phyloP scores from a whole-genome alignment of 352 stramenopile species.

The Globisporangium parvum region DNA sequence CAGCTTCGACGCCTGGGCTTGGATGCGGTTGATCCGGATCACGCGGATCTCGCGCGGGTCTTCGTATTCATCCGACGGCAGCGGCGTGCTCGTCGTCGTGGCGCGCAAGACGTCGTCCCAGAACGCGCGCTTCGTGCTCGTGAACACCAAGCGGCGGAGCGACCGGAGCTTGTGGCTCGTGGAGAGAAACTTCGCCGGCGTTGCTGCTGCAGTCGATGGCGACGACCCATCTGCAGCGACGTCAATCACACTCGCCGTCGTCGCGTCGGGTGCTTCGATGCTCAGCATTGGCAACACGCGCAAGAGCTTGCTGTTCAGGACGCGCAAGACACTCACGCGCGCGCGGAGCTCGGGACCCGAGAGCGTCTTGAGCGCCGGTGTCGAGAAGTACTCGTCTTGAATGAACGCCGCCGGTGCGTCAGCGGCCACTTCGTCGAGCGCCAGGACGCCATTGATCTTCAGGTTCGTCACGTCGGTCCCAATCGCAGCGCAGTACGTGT shows the following conservation, averaged over 20 bases:
- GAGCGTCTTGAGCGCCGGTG: slow-evolving; percentile 51
- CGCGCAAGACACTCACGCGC: slow-evolving; percentile 87
- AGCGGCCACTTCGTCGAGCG: slow-evolving; percentile 20
- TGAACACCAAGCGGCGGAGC: slow-evolving; percentile 82
- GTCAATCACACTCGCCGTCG: slow-evolving; percentile 35
- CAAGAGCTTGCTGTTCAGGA: slow-evolving; percentile 89
- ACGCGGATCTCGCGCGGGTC: slow-evolving; percentile 96
- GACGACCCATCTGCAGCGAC: slow-evolving; percentile 19
- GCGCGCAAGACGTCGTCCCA: slow-evolving; percentile 91
- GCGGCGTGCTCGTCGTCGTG: slow-evolving; percentile 95
- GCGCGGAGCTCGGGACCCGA: slow-evolving; percentile 79
- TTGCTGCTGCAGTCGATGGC: neutral
- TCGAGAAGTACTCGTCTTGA: slow-evolving; percentile 67
- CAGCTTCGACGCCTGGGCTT: slow-evolving; percentile 83
- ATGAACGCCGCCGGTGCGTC: slow-evolving; percentile 29
- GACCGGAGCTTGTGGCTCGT: slow-evolving; percentile 70
- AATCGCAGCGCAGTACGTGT: slow-evolving; percentile 70
- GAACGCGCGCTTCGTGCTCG: slow-evolving; percentile 90
- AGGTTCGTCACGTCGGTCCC: slow-evolving; percentile 83
- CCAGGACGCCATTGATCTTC: slow-evolving; percentile 54
- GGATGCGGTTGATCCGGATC: slow-evolving; percentile 97
- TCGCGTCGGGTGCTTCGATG: slow-evolving; percentile 55
- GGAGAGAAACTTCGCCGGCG: slow-evolving; percentile 29
- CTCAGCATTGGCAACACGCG: slow-evolving; percentile 80
- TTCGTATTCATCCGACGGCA: slow-evolving; percentile 99